Evolutionary conservation across 2,329 filamentous ascomycete genomes (phyloP), one percentile per base, ranked within the genome.

Genomic region (Aureobasidium sp.): DNA sequence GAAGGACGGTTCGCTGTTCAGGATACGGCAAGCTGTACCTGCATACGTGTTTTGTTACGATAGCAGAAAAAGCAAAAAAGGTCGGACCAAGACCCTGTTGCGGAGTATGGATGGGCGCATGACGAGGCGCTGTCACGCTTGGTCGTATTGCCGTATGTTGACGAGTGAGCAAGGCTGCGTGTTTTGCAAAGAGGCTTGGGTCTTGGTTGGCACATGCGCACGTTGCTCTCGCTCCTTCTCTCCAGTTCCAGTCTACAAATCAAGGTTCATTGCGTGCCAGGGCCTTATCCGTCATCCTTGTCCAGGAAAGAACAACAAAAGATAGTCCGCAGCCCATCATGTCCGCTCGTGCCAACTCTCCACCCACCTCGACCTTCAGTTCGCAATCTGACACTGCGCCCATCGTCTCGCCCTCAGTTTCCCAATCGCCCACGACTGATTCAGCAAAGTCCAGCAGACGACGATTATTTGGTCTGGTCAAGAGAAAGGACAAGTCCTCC

Each of bases 401-500:
- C 29, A 57, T 57, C 39, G 41, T 34, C 41, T 25, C 53, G 15
- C 39, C n/a, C 39, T 41, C 39, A 9, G 14, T 20, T 17, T 34
- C 39, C 17, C 27, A 31, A 45, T 34, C 53, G n/a, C 41, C 53
- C 41, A 45, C 53, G 11, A 31, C 39, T 15, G 37, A 39, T 31
- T 34, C 41, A 15, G 39, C 41, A 45, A 67, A 68, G 62, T 60
- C 63, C 5, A 65, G 64, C 41, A 68, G 64, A 63, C 59, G 67
- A 49, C 65, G 63, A 60, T 22, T 68, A 8, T 64, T 67, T 22
- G 66, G 65, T 22, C 53, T 66, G n/a, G 63, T 64, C 29, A 66
- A 64, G 47, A 63, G 62, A 61, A 65, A 66, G 36, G 61, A 66
- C 17, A 45, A 53, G 15, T 37, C 34, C 15, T n/a, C 58, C 41